Evolutionary conservation across 345 rosid species (phyloP).

Genomic region (Durio zibethinus): DNA sequence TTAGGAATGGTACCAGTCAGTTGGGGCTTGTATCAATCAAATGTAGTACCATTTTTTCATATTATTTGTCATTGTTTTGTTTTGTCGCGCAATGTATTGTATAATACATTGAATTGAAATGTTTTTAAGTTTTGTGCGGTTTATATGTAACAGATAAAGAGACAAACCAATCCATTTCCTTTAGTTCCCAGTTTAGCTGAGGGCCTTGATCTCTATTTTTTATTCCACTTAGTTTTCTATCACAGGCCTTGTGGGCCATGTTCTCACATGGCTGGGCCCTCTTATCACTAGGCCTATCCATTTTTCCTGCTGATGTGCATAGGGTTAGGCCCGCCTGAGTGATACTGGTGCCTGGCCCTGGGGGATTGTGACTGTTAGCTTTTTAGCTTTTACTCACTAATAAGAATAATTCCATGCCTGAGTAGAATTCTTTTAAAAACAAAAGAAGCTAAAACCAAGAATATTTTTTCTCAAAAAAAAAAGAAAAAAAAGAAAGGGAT

Average conservation of each 20-base stretch:
- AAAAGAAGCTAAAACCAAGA: too few relatives aligned
- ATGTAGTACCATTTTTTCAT: not conserved
- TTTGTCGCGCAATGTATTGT: not conserved
- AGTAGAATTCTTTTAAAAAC: too few relatives aligned
- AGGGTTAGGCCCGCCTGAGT: not conserved
- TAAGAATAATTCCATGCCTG: too few relatives aligned
- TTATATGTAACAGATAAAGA: not conserved
- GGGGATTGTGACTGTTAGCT: too few relatives aligned
- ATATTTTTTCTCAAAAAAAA: too few relatives aligned
- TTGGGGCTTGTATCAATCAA: not conserved
- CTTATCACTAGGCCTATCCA: not conserved
- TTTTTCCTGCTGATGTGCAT: not conserved
- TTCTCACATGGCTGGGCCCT: slow-evolving; percentile 18
- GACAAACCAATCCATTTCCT: not conserved
- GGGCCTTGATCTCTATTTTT: slow-evolving; percentile 14
- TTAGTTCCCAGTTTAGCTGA: not conserved
- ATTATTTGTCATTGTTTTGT: not conserved
- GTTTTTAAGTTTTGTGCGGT: slow-evolving; percentile 14
- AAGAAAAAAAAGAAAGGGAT: too few relatives aligned
- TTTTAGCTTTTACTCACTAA: too few relatives aligned
- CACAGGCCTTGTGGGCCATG: slow-evolving; percentile 28
- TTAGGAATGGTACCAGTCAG: not conserved
- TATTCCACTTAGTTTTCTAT: not conserved
- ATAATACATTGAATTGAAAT: not conserved
- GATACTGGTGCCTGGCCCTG: not conserved